phyloP scores from a whole-genome alignment of 2,329 filamentous ascomycete species.

The Lomentospora prolificans region DNA sequence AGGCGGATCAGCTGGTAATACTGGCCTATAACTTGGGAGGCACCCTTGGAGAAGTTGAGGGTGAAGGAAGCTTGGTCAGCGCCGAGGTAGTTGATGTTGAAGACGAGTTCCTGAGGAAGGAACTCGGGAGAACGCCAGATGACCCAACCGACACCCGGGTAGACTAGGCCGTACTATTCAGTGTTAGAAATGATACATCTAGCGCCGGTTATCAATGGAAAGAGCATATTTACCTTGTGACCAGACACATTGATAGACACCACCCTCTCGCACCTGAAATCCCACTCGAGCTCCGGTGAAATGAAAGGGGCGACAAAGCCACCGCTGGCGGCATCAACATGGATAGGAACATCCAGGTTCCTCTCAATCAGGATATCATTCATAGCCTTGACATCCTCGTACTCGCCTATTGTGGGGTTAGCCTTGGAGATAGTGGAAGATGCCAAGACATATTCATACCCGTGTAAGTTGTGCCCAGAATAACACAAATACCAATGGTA shows the following conservation, averaged over 20 bases:
- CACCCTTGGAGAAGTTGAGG: conserved; percentile 93
- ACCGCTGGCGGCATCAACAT: conserved; percentile 86
- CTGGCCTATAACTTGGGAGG: conserved; percentile 88
- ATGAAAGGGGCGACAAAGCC: conserved; percentile 93
- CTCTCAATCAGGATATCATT: conserved; percentile 75
- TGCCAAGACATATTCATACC: conserved; percentile 32
- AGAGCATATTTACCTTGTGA: conserved; percentile 53
- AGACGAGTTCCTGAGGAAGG: conserved; percentile 84
- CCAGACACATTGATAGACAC: conserved; percentile 91
- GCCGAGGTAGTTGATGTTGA: conserved; percentile 98
- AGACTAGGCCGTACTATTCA: conserved; percentile 51
- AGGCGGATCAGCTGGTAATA: conserved; percentile 96
- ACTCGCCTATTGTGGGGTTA: conserved; percentile 39
- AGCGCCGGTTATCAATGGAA: neutral
- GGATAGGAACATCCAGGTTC: conserved; percentile 72
- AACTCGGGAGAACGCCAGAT: conserved; percentile 78
- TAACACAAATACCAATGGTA: conserved; percentile 84
- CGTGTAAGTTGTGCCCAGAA: conserved; percentile 88
- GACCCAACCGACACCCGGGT: conserved; percentile 90
- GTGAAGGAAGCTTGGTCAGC: conserved; percentile 94
- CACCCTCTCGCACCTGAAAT: conserved; percentile 81
- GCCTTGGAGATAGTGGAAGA: neutral
- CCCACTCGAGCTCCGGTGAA: conserved; percentile 75
- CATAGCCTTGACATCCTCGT: conserved; percentile 86
- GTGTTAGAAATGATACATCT: neutral